phyloP scores from a whole-genome alignment of 352 stramenopile genomes.

The Phytophthora kernoviae region DNA sequence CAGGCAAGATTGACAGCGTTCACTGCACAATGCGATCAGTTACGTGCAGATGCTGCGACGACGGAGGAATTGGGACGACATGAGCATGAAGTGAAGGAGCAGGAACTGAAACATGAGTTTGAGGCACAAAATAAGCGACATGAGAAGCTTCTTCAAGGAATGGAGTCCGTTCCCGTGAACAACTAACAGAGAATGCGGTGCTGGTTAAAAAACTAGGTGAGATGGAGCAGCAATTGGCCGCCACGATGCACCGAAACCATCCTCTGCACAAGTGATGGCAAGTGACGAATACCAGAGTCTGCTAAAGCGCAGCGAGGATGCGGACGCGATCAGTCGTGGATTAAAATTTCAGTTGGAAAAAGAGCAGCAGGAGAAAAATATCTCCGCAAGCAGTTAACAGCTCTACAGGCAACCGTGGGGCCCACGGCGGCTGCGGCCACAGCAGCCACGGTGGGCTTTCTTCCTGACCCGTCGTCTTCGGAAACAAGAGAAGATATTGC shows the following conservation, averaged over 20 bases:
- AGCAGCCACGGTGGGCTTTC: constrained; percentile 36
- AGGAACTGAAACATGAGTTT: constrained; percentile 44
- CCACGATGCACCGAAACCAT: constrained; percentile 19
- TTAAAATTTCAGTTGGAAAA: constrained; percentile 79
- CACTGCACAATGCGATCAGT: constrained; percentile 37
- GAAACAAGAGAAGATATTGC: no score
- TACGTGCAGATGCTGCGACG: constrained; percentile 30
- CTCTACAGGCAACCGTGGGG: constrained; percentile 38
- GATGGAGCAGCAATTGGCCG: constrained; percentile 43
- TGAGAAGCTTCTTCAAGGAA: constrained; percentile 28
- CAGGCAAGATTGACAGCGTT: constrained; percentile 44
- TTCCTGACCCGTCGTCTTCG: constrained; percentile 28
- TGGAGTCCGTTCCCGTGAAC: constrained; percentile 17
- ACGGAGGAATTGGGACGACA: constrained; percentile 28
- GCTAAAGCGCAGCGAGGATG: constrained; percentile 62
- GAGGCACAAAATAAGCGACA: constrained; percentile 37
- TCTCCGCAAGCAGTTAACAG: constrained; percentile 62
- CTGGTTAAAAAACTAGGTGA: constrained; percentile 45
- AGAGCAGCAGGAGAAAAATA: constrained; percentile 84
- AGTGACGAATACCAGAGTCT: constrained; percentile 64
- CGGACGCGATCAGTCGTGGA: constrained; percentile 67
- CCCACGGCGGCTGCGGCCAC: constrained; percentile 27
- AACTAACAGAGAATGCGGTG: constrained; percentile 29
- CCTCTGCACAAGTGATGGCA: constrained; percentile 35
- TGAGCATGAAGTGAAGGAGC: constrained; percentile 43